Conservation (phyloP, 2,329 filamentous ascomycete species). For the Blumeriella jaapii region DNA sequence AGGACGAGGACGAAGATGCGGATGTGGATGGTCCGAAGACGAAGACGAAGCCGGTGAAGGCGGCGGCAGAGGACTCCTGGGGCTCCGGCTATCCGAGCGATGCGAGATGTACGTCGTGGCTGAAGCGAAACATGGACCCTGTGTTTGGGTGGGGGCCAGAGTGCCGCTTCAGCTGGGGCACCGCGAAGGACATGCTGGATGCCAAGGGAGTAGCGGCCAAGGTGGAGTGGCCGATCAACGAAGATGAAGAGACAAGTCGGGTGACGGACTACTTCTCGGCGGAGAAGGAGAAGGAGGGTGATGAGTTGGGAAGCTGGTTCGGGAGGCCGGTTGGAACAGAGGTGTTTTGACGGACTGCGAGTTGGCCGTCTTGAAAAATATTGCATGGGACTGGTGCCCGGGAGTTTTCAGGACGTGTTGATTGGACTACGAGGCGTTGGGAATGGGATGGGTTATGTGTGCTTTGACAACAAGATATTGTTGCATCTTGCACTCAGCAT, state of each 20-base stretch:
- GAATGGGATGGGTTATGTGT: too few relatives aligned
- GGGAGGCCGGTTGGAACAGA: conserved; percentile 34
- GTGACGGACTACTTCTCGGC: conserved; percentile 64
- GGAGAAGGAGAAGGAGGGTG: conserved; percentile 26
- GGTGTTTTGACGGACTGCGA: conserved; percentile 23
- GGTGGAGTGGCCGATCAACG: conserved; percentile 74
- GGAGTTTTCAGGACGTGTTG: background rate
- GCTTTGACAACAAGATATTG: too few relatives aligned
- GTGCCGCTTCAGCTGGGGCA: conserved; percentile 92
- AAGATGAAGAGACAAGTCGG: conserved; percentile 55
- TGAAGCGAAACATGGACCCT: conserved; percentile 79
- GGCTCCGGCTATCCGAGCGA: conserved; percentile 93
- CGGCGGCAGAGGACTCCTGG: conserved; percentile 45
- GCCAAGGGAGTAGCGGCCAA: conserved; percentile 51
- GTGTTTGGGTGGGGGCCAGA: conserved; percentile 92
- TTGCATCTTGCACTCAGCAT: too few relatives aligned
- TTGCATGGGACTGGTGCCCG: background rate
- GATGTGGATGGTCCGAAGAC: conserved; percentile 25
- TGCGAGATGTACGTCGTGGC: conserved; percentile 65
- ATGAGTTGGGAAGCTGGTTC: conserved; percentile 72
- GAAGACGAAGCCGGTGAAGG: conserved; percentile 22
- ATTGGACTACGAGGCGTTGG: background rate
- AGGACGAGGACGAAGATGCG: conserved; percentile 25
- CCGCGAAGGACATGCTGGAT: conserved; percentile 77
- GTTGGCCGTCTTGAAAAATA: background rate